These are phyloP conservation scores for Dothideomycetes sp. DNA, from an alignment of 2,329 filamentous ascomycete species.

Conservation along the genomic window DNA sequence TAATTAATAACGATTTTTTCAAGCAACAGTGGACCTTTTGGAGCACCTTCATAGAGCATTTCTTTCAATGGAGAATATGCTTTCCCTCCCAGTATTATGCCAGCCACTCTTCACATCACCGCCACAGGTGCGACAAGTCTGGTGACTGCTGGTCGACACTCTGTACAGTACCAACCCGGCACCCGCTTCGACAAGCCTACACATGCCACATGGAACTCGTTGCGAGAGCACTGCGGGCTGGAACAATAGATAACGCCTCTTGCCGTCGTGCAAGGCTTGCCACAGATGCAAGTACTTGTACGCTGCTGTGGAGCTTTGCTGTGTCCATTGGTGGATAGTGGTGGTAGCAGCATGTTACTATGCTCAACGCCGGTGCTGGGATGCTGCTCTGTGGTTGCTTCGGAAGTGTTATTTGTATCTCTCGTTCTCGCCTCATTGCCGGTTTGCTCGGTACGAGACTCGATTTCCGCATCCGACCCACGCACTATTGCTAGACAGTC, in stretches of 20 bases:
- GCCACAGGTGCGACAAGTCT: no score
- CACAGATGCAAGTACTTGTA: background rate
- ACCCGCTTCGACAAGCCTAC: background rate
- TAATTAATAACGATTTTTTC: no score
- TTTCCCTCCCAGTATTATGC: no score
- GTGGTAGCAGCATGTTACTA: background rate
- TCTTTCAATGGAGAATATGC: no score
- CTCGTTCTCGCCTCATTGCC: background rate
- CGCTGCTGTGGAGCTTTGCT: background rate
- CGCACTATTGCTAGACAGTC: no score
- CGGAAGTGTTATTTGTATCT: background rate
- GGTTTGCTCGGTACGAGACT: no score
- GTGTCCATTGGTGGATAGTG: background rate
- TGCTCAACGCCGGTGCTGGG: background rate
- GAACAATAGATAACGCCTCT: background rate
- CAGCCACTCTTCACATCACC: no score
- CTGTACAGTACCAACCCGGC: background rate
- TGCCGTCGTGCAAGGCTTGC: background rate
- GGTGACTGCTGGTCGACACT: background rate
- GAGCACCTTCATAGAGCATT: no score
- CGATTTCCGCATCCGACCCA: no score
- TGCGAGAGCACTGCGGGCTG: background rate
- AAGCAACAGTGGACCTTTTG: no score
- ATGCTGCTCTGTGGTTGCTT: background rate
- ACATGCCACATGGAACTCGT: background rate